Evolutionary conservation across 2,329 filamentous ascomycete species (phyloP), one percentile per base, ranked within the genome.

Genomic region (Cylindrodendrum hubeiense): DNA sequence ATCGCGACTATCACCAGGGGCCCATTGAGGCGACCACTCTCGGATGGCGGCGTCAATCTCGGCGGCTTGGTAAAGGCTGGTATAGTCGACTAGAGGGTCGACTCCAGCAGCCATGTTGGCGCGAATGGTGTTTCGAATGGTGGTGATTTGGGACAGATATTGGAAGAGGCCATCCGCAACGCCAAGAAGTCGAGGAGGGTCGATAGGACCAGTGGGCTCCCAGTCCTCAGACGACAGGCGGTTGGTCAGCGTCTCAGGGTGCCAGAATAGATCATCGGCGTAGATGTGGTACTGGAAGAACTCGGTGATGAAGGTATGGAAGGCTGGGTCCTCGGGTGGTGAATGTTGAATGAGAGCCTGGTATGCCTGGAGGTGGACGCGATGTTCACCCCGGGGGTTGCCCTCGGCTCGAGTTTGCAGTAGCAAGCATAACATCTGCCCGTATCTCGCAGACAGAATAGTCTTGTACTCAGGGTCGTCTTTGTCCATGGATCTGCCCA

Each of bases 251-350:
- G 75, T 77, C 66, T 79, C 80, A 17, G 83, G 82, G 60, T 84
- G 83, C 74, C 82, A 84, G 55, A 91, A 81, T 2, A 91, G 79
- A 66, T 90, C 87, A 71, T 91, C 88, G n/a, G 87, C 87, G 65
- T 85, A 87, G 43, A 90, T 88, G 77, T 96, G 93, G 73, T 96
- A 97, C 76, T 94, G 91, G 78, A 97, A 95, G 80, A 97, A 95
- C 76, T 93, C 90, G 67, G 91, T 90, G 64, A 89, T 86, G 71
- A 89, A 89, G 10, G 83, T 80, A 28, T 83, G 75, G 75, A 96
- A 94, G 22, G 89, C 87, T 21, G 89, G 79, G 85, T 94, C 82
- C 75, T 87, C 75, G 56, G 91, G 83, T 75, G 89, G 89, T 2
- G 82, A 86, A 60, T 86, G 81, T 44, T 83, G 84, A n/a, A 95